Percentiles rank a stretch among this genome's conserved stretches.
Conservation (phyloP, 495 filamentous ascomycete genomes). For the Amniculicola lignicola region DNA sequence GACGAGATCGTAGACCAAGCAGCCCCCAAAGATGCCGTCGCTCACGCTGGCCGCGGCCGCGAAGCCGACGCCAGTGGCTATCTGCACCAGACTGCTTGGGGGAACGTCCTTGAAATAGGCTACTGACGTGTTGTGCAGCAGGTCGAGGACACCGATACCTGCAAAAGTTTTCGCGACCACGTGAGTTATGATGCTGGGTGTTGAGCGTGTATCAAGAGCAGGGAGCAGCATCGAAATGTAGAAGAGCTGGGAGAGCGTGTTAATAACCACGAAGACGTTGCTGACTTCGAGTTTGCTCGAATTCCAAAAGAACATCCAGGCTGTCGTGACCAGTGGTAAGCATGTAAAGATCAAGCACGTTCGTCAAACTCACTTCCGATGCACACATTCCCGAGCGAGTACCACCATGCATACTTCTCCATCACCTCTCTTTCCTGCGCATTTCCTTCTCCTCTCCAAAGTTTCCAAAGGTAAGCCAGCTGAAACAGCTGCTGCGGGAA, state of each 20-base stretch:
- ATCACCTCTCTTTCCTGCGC: slow-evolving; percentile 41
- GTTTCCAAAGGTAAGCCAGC: slow-evolving; percentile 49
- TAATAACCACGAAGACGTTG: slow-evolving; percentile 52
- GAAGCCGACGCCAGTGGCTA: slow-evolving; percentile 47
- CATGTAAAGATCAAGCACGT: neutral
- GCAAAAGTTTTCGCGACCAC: slow-evolving; percentile 53
- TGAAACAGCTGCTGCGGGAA: slow-evolving; percentile 55
- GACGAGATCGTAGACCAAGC: slow-evolving; percentile 52
- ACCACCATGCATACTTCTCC: slow-evolving; percentile 48
- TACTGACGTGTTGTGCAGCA: slow-evolving; percentile 51
- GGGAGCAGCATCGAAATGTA: slow-evolving; percentile 46
- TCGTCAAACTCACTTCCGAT: slow-evolving; percentile 45
- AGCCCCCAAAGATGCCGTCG: slow-evolving; percentile 55
- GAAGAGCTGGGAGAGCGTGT: slow-evolving; percentile 50
- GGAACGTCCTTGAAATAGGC: slow-evolving; percentile 48
- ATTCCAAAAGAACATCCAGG: slow-evolving; percentile 61
- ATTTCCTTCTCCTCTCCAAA: slow-evolving; percentile 41
- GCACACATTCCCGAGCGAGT: slow-evolving; percentile 50
- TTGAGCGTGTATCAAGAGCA: slow-evolving; percentile 47
- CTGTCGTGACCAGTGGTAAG: slow-evolving; percentile 17
- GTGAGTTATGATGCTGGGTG: slow-evolving; percentile 49
- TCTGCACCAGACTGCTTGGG: slow-evolving; percentile 46
- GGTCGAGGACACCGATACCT: slow-evolving; percentile 53
- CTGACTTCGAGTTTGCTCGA: slow-evolving; percentile 43
- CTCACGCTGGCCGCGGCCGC: slow-evolving; percentile 43